Percentiles rank a stretch among this genome's conserved stretches.
These are phyloP conservation scores for Colletotrichum ledebouriae DNA, from an alignment of 2,329 filamentous ascomycete genomes.

Conservation along the genomic window DNA sequence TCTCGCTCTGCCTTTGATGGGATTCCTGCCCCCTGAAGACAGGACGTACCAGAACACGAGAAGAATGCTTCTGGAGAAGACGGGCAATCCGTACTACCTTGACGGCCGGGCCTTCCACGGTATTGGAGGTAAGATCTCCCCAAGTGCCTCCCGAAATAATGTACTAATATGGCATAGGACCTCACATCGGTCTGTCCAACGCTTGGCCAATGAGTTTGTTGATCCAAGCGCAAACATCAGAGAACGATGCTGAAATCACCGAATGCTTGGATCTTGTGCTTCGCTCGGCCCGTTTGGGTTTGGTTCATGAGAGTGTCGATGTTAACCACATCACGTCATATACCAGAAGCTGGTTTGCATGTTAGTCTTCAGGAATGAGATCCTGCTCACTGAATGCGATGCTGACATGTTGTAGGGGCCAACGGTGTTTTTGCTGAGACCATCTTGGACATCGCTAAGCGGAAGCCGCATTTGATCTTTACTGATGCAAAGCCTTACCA, in stretches of 20 bases:
- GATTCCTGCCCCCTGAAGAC: constrained; percentile 76
- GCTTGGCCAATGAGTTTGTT: constrained; percentile 98
- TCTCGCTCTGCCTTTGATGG: constrained; percentile 82
- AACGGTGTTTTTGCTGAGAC: constrained; percentile 97
- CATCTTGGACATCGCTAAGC: constrained; percentile 87
- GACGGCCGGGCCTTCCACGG: constrained; percentile 82
- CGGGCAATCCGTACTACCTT: constrained; percentile 91
- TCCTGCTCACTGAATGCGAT: not conserved
- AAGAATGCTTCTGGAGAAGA: constrained; percentile 78
- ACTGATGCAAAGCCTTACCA: constrained; percentile 71
- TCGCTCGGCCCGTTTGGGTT: constrained; percentile 78
- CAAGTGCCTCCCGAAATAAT: accelerated
- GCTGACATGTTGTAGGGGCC: constrained; percentile 68
- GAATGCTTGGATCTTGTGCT: constrained; percentile 81
- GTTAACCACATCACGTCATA: constrained; percentile 77
- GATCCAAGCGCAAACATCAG: constrained; percentile 89
- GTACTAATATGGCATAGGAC: constrained; percentile 53
- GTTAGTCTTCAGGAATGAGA: constrained; percentile 50
- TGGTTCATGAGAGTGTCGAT: constrained; percentile 93
- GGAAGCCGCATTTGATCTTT: constrained; percentile 91
- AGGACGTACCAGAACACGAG: constrained; percentile 89
- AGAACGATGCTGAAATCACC: constrained; percentile 85
- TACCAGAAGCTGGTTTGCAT: constrained; percentile 94
- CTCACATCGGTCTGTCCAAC: constrained; percentile 84
- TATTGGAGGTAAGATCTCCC: constrained; percentile 79